Base-by-base conservation (phyloP, 129 eudicot species). In the Flaveria linearis region DNA sequence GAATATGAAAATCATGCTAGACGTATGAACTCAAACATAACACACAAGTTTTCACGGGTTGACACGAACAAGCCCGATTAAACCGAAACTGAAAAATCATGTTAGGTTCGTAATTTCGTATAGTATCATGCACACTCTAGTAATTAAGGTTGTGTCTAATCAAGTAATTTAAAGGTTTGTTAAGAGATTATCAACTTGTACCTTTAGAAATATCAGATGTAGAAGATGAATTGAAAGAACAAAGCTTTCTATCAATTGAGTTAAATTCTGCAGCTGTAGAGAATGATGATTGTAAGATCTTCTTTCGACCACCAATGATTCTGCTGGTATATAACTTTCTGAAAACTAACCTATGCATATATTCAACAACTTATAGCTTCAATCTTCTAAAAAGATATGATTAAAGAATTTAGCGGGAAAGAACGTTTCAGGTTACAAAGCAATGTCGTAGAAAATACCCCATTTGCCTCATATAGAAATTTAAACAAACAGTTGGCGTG, bases 141-240 rank as follows among this genome's bases (percentile, higher is more conserved):
- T 30, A 30, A 30, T 30, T 30, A 30, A 30, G 36, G 36, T 30
- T 30, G 36, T 30, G 36, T 30, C 36, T 30, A 28, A 28, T 28
- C 30, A 28, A 28, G 30, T 28, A 28, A 28, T 28, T 28, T 28
- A 28, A 28, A 28, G 30, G 3, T 28, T 28, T 28, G 30, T 28
- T 28, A 28, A 28, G 3, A 28, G 30, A 28, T 28, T 28, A 28
- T 28, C 30, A 28, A 20, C 11, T 15, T 3, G 45, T 76, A 76
- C 74, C 81, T 76, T 76, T 2, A 7, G 58, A 67, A 76, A 9
- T 63, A 66, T 45, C 7, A 28, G 63, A 58, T 0, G 78, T 42
- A 60, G 78, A 42, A 0, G 43, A 33, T 23, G 57, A 23, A 56
- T 55, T 2, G 43, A 26, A 6, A 41, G 0, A n/a, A 25, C 0